Evolutionary conservation across 257 asterid species (phyloP).

Genomic region (Dorcoceras hygrometricum): DNA sequence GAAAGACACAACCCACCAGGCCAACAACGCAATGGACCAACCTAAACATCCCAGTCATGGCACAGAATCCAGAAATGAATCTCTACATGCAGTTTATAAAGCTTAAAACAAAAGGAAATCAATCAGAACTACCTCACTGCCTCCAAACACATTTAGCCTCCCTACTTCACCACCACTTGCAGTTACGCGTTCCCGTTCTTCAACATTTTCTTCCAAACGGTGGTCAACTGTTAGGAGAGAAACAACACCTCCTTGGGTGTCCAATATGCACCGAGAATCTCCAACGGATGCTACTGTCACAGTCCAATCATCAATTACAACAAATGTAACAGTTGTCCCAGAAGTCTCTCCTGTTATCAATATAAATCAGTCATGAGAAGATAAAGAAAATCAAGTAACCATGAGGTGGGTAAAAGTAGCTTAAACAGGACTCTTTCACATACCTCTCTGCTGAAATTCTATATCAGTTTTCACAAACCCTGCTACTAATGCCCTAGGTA

Average conservation of each 20-base stretch:
- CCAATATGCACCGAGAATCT: slow-evolving; percentile 94
- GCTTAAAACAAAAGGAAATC: slow-evolving; percentile 13
- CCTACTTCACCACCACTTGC: slow-evolving; percentile 99
- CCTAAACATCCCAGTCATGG: slow-evolving; percentile 45
- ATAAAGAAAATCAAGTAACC: slow-evolving; percentile 16
- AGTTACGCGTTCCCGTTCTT: slow-evolving; percentile 92
- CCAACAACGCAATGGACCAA: slow-evolving; percentile 99
- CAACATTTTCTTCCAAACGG: slow-evolving; percentile 87
- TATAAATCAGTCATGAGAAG: slow-evolving; percentile 25
- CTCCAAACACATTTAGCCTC: slow-evolving; percentile 88
- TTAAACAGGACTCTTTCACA: slow-evolving; percentile 8
- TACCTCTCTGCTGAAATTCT: slow-evolving; percentile 88
- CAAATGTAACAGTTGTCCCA: slow-evolving; percentile 95
- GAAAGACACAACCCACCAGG: slow-evolving; percentile 99
- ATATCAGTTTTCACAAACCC: slow-evolving; percentile 97
- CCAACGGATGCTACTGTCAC: slow-evolving; percentile 99
- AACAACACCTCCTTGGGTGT: slow-evolving; percentile 88
- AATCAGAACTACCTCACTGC: slow-evolving; percentile 60
- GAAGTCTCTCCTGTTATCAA: slow-evolving; percentile 82
- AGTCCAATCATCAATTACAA: slow-evolving; percentile 94
- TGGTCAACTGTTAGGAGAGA: slow-evolving; percentile 92
- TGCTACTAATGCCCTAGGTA: slow-evolving; percentile 93
- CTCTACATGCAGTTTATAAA: not conserved
- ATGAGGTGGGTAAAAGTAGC: slow-evolving; percentile 1
- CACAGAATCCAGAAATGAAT: not conserved